phyloP scores from a whole-genome alignment of 805 yeast species.

The Myxozyma melibiosi region DNA sequence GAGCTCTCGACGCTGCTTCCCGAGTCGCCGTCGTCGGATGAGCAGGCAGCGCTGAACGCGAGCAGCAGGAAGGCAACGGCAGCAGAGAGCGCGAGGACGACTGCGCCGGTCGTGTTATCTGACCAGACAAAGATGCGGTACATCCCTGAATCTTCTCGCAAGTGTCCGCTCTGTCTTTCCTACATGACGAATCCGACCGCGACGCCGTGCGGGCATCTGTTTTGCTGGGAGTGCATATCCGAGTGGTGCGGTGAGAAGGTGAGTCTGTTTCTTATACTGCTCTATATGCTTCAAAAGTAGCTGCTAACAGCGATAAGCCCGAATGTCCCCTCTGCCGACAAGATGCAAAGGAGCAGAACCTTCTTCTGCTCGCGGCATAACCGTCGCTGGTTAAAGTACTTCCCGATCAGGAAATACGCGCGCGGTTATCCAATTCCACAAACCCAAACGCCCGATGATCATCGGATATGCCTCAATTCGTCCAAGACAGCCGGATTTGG shows the following conservation, averaged over 20 bases:
- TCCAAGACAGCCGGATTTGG: no score
- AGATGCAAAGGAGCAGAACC: conserved; percentile 59
- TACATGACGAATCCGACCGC: conserved; percentile 80
- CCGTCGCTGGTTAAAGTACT: no score
- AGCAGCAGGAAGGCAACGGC: conserved; percentile 7
- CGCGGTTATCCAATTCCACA: no score
- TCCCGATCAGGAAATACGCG: no score
- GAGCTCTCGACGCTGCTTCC: conserved; percentile 7
- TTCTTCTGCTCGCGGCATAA: conserved; percentile 57
- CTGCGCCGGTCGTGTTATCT: conserved; percentile 52
- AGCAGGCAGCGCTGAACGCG: conserved; percentile 16
- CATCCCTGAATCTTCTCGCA: conserved; percentile 70
- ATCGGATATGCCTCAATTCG: no score
- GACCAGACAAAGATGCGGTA: conserved; percentile 63
- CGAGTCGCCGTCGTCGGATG: conserved; percentile 19
- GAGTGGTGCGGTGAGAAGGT: conserved; percentile 82
- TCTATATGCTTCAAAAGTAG: not conserved
- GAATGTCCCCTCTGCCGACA: conserved; percentile 94
- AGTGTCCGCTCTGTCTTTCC: conserved; percentile 82
- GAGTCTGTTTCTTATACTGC: not conserved
- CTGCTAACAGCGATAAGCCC: conserved; percentile 41
- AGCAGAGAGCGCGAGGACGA: conserved; percentile 10
- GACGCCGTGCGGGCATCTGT: conserved; percentile 88
- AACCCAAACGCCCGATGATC: no score
- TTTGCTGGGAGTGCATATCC: conserved; percentile 87